These are phyloP conservation scores for Acacia melanoxylon DNA, from an alignment of 306 rosid genomes.

Conservation along the genomic window DNA sequence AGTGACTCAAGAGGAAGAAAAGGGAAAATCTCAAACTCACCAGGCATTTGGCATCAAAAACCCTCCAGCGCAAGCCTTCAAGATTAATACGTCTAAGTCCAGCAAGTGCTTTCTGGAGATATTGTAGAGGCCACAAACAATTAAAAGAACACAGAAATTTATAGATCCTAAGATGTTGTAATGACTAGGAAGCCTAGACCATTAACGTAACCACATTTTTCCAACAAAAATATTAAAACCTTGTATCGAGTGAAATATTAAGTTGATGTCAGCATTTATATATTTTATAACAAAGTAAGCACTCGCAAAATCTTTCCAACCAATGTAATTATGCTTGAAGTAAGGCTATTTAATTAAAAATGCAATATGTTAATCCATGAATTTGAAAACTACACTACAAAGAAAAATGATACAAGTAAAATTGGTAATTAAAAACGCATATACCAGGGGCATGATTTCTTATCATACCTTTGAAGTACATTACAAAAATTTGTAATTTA, in stretches of 20 bases:
- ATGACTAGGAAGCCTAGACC: not conserved
- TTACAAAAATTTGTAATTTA: constrained; percentile 32
- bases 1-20: not conserved
- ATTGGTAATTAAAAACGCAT: no score
- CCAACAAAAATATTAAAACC: not conserved
- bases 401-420: not conserved
- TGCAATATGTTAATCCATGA: not conserved
- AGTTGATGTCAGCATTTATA: not conserved
- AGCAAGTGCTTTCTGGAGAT: constrained; percentile 77
- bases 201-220: not conserved
- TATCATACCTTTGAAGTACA: not conserved
- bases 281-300: not conserved
- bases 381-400: not conserved
- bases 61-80: constrained; percentile 87
- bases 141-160: not conserved
- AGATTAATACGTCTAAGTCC: constrained; percentile 84
- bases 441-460: not conserved
- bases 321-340: not conserved
- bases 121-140: not conserved
- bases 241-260: no score
- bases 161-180: not conserved
- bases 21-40: constrained; percentile 36
- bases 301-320: not conserved
- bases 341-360: not conserved
- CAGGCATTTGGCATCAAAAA: constrained; percentile 93